Percentiles rank a stretch among this genome's conserved stretches.
phyloP scores from a whole-genome alignment of 78 protist species.

The Goniomonas avonlea region DNA sequence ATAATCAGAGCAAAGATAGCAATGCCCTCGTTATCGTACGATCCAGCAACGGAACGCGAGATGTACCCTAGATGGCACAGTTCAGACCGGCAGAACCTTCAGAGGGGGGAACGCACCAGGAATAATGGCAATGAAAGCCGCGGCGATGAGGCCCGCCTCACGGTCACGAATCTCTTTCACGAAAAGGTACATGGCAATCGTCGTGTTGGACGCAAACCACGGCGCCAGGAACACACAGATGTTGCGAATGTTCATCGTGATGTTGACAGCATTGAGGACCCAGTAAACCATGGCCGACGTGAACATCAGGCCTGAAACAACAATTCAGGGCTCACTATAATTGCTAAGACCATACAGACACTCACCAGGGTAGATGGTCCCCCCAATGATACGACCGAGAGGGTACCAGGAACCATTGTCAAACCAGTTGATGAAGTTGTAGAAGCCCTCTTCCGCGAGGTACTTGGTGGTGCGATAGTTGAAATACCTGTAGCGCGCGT shows the following conservation, averaged over 20 bases:
- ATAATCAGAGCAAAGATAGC: conserved; percentile 88
- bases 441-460: conserved; percentile 79
- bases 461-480: conserved; percentile 82
- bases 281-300: conserved; percentile 80
- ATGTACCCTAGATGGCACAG: conserved; percentile 85
- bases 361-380: conserved; percentile 76
- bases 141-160: conserved; percentile 15
- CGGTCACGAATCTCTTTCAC: conserved; percentile 38
- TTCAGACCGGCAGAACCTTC: no score
- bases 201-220: conserved; percentile 75
- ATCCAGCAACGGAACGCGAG: conserved; percentile 96
- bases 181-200: conserved; percentile 62
- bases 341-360: no score
- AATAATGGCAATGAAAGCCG: conserved; percentile 53
- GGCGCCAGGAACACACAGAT: conserved; percentile 94
- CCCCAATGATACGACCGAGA: conserved; percentile 93
- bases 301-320: conserved; percentile 85
- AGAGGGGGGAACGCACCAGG: conserved; percentile 73
- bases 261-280: conserved; percentile 53
- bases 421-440: conserved; percentile 93
- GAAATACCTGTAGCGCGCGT: conserved; percentile 57
- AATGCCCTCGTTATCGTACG: conserved; percentile 96
- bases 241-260: conserved; percentile 76
- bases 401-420: conserved; percentile 96
- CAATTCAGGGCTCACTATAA: no score